A percentile compares a stretch with the other conserved stretches of the same genome.
Evolutionary conservation across 345 rosid genomes (phyloP).

Genomic region (Noccaea caerulescens): DNA sequence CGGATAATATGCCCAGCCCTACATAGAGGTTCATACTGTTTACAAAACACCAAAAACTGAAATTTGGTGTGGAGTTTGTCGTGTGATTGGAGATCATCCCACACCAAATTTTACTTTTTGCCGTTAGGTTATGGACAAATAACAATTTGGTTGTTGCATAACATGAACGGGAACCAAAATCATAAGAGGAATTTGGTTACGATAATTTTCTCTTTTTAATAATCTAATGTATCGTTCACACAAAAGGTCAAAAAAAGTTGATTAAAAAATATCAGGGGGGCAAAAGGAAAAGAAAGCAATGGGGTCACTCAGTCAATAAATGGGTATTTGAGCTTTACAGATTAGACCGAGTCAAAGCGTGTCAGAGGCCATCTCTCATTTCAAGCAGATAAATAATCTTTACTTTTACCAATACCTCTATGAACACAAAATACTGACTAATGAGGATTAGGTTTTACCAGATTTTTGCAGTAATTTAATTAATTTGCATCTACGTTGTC

Average conservation of each 20-base stretch:
- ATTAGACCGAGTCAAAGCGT: constrained; percentile 42
- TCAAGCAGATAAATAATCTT: not conserved
- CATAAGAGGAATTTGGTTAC: no score
- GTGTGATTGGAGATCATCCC: no score
- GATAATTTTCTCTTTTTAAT: no score
- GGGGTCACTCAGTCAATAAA: constrained; percentile 2
- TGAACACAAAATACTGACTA: not conserved
- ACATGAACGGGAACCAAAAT: no score
- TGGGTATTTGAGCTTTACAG: constrained; percentile 5
- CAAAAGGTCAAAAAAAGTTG: no score
- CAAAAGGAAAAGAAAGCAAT: not conserved
- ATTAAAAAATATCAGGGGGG: not conserved
- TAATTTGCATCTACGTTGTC: constrained; percentile 28
- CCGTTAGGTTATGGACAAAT: no score
- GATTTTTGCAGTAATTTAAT: constrained; percentile 24
- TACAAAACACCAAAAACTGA: no score
- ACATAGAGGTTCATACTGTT: no score
- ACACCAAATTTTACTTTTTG: no score
- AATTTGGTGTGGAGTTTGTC: no score
- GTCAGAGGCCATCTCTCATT: constrained; percentile 28
- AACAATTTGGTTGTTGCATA: no score
- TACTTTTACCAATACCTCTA: not conserved
- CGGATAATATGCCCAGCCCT: not conserved
- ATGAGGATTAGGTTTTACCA: constrained; percentile 11
- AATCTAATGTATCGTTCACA: no score